These are phyloP conservation scores for Crotalaria pallida DNA, from an alignment of 306 rosid genomes.

Conservation along the genomic window DNA sequence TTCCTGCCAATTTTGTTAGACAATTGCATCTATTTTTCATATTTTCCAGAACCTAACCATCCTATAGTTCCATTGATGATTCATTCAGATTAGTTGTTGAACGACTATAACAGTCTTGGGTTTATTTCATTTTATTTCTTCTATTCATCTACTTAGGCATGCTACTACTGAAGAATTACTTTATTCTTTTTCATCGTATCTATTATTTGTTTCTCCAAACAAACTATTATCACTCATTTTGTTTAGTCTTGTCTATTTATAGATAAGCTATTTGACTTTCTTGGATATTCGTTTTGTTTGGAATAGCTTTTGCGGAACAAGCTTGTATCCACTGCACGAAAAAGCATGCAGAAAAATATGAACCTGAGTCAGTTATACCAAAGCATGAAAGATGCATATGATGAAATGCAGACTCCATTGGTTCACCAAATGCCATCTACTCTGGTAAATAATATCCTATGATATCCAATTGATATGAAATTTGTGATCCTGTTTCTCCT, in stretches of 20 bases:
- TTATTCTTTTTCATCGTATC: background rate
- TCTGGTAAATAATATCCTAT: slow-evolving; percentile 46
- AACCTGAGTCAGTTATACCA: slow-evolving; percentile 76
- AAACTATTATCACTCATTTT: background rate
- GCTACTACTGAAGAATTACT: background rate
- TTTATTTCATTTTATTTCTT: background rate
- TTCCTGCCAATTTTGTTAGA: background rate
- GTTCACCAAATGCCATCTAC: slow-evolving; percentile 75
- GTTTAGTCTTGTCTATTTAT: background rate
- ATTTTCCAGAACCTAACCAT: background rate
- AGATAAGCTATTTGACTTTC: background rate
- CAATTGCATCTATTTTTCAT: background rate
- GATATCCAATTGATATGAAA: slow-evolving; percentile 15
- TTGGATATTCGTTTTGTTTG: slow-evolving; percentile 25
- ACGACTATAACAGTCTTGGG: background rate
- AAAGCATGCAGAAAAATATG: slow-evolving; percentile 57
- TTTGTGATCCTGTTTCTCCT: background rate
- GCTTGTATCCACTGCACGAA: slow-evolving; percentile 72
- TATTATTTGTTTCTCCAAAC: background rate
- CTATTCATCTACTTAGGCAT: background rate
- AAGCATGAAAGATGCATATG: slow-evolving; percentile 80
- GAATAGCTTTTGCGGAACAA: slow-evolving; percentile 74
- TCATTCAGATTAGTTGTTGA: background rate
- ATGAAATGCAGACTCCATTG: slow-evolving; percentile 88
- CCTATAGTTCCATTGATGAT: background rate